Percentiles rank a stretch among this genome's conserved stretches.
Conservation (phyloP, 2,329 filamentous ascomycete species). For the Beauveria australis region DNA sequence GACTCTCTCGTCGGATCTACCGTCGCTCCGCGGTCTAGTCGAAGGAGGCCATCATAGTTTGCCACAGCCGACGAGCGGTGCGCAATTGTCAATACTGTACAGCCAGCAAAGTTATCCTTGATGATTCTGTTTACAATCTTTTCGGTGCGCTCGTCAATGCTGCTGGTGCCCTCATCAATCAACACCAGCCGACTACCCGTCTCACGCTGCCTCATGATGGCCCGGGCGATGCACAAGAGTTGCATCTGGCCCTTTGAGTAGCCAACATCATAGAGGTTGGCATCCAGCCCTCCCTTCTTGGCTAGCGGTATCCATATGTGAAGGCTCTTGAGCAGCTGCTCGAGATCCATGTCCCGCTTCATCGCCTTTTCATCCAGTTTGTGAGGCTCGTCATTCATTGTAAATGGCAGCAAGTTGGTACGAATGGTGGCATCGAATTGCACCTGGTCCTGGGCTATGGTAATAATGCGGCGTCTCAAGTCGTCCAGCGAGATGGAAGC, state of each 20-base stretch:
- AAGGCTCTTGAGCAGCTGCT: not conserved
- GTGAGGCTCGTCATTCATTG: not conserved
- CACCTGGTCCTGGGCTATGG: constrained; percentile 16
- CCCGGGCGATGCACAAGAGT: not conserved
- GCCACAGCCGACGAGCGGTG: not conserved
- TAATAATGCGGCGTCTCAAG: constrained; percentile 2
- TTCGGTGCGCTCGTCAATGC: not conserved
- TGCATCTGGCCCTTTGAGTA: not conserved
- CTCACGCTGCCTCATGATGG: not conserved
- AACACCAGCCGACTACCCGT: not conserved
- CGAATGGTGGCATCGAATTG: constrained; percentile 10
- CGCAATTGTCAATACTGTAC: not conserved
- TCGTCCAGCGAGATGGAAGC: not conserved
- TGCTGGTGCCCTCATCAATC: not conserved
- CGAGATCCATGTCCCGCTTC: not conserved
- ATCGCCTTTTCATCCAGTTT: not conserved
- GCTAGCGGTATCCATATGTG: not conserved
- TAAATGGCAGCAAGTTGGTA: not conserved
- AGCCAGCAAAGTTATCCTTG: not conserved
- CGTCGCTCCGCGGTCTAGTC: too few species aligned
- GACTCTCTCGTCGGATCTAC: too few species aligned
- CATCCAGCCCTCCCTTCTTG: not conserved
- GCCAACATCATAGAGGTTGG: not conserved
- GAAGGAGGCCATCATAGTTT: too few species aligned
- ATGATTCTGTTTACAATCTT: not conserved